phyloP scores from a whole-genome alignment of 1,284 basidiomycete species.

The Fomitopsis betulina region DNA sequence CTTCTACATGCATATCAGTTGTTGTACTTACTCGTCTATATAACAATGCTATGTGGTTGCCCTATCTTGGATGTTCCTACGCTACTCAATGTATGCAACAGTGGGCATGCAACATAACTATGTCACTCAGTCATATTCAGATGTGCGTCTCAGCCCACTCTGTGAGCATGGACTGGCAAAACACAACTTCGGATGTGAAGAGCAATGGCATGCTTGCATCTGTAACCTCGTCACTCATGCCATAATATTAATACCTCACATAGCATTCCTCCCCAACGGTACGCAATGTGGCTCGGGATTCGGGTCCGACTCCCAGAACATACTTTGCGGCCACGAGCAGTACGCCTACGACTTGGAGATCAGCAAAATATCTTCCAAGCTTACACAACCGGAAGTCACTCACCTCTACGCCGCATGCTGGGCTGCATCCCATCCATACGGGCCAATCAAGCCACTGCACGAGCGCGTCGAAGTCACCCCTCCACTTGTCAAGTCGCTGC shows the following conservation, averaged over 20 bases:
- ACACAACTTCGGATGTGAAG: too few relatives aligned
- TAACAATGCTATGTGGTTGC: background rate
- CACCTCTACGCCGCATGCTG: background rate
- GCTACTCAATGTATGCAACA: too few relatives aligned
- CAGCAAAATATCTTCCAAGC: background rate
- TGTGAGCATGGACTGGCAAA: too few relatives aligned
- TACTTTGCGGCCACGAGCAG: background rate
- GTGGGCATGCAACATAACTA: too few relatives aligned
- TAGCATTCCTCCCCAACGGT: background rate
- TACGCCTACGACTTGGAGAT: background rate
- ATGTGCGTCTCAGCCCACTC: too few relatives aligned
- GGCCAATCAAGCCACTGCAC: background rate
- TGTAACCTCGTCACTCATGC: too few relatives aligned
- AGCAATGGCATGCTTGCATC: too few relatives aligned
- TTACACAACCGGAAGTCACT: background rate
- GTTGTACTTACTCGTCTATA: too few relatives aligned
- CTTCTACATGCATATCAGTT: background rate
- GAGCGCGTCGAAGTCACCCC: background rate
- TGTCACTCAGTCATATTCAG: too few relatives aligned
- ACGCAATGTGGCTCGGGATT: background rate
- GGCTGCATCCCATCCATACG: background rate
- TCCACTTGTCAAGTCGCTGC: background rate
- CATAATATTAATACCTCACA: background rate
- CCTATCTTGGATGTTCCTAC: too few relatives aligned
- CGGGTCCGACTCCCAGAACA: background rate